Conservation (phyloP, 192 early-diverging fungal genomes). For the Coemansia sp. region DNA sequence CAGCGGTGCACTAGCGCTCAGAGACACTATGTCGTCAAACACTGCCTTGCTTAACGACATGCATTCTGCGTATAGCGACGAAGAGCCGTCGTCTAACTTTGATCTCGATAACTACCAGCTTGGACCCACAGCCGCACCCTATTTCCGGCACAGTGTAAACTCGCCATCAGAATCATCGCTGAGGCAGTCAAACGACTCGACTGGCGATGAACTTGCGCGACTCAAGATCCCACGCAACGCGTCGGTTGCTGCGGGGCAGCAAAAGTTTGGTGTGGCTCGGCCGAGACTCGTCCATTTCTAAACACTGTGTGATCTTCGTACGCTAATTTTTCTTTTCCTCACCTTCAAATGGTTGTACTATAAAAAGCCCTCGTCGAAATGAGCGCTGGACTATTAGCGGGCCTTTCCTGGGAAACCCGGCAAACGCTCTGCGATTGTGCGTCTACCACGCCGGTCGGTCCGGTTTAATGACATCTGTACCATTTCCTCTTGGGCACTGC, state of each 20-base stretch:
- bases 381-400: too few relatives aligned
- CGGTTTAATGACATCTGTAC: neutral
- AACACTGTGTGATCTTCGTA: neutral
- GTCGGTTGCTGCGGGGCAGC: conserved; percentile 6
- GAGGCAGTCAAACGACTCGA: neutral
- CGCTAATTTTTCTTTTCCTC: too few relatives aligned
- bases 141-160: neutral
- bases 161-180: neutral
- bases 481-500: neutral
- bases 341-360: neutral
- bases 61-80: neutral
- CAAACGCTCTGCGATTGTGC: neutral
- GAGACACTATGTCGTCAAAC: neutral
- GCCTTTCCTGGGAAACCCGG: neutral
- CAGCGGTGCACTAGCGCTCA: neutral
- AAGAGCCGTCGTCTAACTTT: neutral
- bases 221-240: conserved; percentile 1
- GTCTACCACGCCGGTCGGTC: neutral
- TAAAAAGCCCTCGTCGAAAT: too few relatives aligned
- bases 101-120: conserved; percentile 7
- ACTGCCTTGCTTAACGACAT: neutral
- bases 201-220: neutral
- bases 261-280: conserved; percentile 20
- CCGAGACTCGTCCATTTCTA: conserved; percentile 15
- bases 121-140: neutral